Conservation (phyloP, 176 grass and related monocot species). For the Zoysia pacifica region DNA sequence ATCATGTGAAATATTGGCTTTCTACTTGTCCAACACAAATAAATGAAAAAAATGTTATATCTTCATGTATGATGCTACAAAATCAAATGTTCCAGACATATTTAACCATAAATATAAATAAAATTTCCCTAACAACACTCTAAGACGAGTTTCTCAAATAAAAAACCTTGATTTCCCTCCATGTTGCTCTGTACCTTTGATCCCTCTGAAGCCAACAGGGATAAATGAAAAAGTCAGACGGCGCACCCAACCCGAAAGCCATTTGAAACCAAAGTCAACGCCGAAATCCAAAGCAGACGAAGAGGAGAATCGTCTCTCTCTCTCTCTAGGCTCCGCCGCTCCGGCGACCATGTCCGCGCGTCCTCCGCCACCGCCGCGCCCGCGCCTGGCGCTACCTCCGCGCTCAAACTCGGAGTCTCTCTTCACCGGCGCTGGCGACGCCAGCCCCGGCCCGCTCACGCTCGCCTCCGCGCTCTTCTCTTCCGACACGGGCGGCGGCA, state of each 20-base stretch:
- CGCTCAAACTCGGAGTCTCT: slow-evolving; percentile 59
- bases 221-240: slow-evolving; percentile 42
- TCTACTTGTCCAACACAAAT: too few relatives aligned
- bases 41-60: too few relatives aligned
- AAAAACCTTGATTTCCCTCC: background rate
- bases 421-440: slow-evolving; percentile 59
- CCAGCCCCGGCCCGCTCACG: slow-evolving; percentile 86
- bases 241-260: background rate
- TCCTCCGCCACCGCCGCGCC: slow-evolving; percentile 65
- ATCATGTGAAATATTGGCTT: too few relatives aligned
- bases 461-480: slow-evolving; percentile 86
- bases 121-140: too few relatives aligned
- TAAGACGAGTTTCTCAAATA: too few relatives aligned
- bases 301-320: slow-evolving; percentile 7
- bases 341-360: slow-evolving; percentile 53
- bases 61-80: too few relatives aligned
- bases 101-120: too few relatives aligned
- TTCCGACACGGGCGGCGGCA: slow-evolving; percentile 40
- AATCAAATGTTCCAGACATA: too few relatives aligned
- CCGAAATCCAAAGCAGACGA: slow-evolving; percentile 4
- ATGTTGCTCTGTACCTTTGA: background rate
- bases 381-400: slow-evolving; percentile 66
- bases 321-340: background rate
- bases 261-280: slow-evolving; percentile 41
- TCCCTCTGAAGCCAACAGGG: background rate